Percentiles rank a stretch among this genome's conserved stretches.
Conservation (phyloP, 495 filamentous ascomycete genomes). For the Aspergillus conjunctus region DNA sequence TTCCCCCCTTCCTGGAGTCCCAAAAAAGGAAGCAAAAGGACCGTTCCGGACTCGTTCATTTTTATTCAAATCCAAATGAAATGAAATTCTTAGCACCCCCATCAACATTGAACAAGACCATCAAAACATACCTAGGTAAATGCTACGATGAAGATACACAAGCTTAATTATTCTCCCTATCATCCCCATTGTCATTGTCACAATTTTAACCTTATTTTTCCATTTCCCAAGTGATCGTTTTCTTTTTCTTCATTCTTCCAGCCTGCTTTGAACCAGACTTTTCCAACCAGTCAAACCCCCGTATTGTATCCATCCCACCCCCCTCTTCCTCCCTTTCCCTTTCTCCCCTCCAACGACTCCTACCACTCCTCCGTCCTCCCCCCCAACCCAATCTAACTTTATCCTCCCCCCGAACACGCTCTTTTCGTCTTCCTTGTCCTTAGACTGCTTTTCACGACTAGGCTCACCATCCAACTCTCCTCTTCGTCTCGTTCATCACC, state of each 20-base stretch:
- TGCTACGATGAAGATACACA: neutral
- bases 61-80: conserved; percentile 6
- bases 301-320: conserved; percentile 12
- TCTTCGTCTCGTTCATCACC: conserved; percentile 24
- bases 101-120: conserved; percentile 26
- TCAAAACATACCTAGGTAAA: neutral
- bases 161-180: neutral
- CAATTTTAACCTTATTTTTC: neutral
- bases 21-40: conserved; percentile 18
- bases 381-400: conserved; percentile 25
- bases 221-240: neutral
- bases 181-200: neutral
- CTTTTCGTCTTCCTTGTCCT: conserved; percentile 35
- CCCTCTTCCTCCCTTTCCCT: conserved; percentile 14
- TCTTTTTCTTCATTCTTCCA: conserved; percentile 4
- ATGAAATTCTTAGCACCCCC: conserved; percentile 8
- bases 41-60: conserved; percentile 22
- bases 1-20: conserved; percentile 1
- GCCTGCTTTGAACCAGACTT: neutral
- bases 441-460: neutral
- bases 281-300: conserved; percentile 4
- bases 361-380: conserved; percentile 7
- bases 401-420: conserved; percentile 27
- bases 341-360: neutral
- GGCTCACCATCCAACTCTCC: conserved; percentile 21